phyloP scores from a whole-genome alignment of 345 rosid species.

The Eucalyptus regnans region DNA sequence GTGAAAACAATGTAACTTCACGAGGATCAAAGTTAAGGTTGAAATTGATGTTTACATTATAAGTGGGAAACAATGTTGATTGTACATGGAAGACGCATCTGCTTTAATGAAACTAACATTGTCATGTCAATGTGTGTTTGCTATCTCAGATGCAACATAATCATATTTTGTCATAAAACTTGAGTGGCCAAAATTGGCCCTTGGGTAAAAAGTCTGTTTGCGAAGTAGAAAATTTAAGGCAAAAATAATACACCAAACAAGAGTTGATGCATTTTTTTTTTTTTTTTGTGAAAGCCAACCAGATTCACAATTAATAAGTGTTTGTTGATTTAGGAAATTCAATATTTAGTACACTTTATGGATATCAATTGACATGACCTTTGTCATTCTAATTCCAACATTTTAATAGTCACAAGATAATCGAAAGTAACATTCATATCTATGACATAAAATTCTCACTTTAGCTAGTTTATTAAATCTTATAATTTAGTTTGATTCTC shows the following conservation, averaged over 20 bases:
- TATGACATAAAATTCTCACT: not conserved
- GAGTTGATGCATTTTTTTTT: not conserved
- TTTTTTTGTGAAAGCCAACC: not conserved
- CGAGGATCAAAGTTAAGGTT: not conserved
- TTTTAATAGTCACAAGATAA: not conserved
- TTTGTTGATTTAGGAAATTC: not conserved
- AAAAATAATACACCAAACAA: not conserved
- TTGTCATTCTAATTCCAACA: not conserved
- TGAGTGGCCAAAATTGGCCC: not conserved
- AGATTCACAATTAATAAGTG: not conserved
- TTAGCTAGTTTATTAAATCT: not conserved
- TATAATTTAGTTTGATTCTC: not conserved
- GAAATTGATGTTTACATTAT: not conserved
- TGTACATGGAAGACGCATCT: not conserved
- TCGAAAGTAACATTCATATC: not conserved
- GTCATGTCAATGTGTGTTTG: not conserved
- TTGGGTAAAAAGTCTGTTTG: not conserved
- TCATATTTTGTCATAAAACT: not conserved
- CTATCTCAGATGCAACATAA: not conserved
- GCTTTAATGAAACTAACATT: not conserved
- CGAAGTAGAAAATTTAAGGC: fast-evolving
- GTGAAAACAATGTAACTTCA: not conserved
- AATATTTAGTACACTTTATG: too few relatives aligned
- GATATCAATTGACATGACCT: not conserved
- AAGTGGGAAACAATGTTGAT: not conserved